phyloP scores from a whole-genome alignment of 2,329 filamentous ascomycete genomes.

The Tolypocladium inflatum region DNA sequence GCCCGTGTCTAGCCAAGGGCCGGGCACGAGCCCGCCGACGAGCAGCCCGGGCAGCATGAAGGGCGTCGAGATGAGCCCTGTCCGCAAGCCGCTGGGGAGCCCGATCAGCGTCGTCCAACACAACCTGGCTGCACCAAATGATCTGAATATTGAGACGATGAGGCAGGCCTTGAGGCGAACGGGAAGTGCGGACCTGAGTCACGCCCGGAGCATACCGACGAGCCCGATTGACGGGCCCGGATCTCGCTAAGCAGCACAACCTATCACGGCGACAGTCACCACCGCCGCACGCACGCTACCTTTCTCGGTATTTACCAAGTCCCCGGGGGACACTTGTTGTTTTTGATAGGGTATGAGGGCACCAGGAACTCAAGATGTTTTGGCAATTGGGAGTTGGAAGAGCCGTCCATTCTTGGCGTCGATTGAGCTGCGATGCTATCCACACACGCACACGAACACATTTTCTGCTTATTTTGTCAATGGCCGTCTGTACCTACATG shows the following conservation, averaged over 20 bases:
- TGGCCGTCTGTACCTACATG: neutral
- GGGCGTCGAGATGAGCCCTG: constrained; percentile 61
- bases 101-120: constrained; percentile 46
- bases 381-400: constrained; percentile 5
- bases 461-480: neutral
- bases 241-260: constrained; percentile 14
- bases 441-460: neutral
- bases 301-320: neutral
- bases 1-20: constrained; percentile 62
- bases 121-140: constrained; percentile 38
- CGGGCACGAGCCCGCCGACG: constrained; percentile 61
- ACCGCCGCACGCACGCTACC: neutral
- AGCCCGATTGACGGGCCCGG: constrained; percentile 42
- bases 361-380: constrained; percentile 2
- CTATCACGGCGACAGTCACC: neutral
- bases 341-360: constrained; percentile 2
- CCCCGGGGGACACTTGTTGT: neutral
- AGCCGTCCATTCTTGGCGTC: constrained; percentile 1
- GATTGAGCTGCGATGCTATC: neutral
- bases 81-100: constrained; percentile 50
- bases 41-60: constrained; percentile 69
- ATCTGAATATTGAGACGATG: constrained; percentile 91
- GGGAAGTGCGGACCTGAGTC: constrained; percentile 67
- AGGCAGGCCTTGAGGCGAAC: constrained; percentile 78
- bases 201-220: constrained; percentile 43